phyloP scores from a whole-genome alignment of 192 early-diverging fungal species.

The Umbelopsis sp. region DNA sequence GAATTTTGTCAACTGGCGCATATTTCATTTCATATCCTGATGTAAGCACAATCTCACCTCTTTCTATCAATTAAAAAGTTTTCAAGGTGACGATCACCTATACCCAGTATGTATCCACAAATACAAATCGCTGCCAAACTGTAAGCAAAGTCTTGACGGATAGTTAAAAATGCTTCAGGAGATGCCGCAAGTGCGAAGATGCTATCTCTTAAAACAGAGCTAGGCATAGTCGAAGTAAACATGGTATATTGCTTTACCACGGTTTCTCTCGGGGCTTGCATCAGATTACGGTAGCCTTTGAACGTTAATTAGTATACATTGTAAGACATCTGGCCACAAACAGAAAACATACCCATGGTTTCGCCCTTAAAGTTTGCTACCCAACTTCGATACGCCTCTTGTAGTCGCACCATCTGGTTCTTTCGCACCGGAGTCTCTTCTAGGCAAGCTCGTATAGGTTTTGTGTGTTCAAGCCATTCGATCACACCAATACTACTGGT shows the following conservation, averaged over 20 bases:
- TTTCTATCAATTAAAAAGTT: slow-evolving; percentile 74
- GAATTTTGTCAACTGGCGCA: not conserved
- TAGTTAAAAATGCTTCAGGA: slow-evolving; percentile 71
- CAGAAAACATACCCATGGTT: slow-evolving; percentile 42
- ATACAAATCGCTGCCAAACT: slow-evolving; percentile 71
- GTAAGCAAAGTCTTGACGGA: slow-evolving; percentile 69
- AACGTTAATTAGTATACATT: not conserved
- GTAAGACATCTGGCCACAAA: not conserved
- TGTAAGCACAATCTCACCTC: slow-evolving; percentile 30
- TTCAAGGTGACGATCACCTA: slow-evolving; percentile 82
- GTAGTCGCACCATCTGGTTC: slow-evolving; percentile 42
- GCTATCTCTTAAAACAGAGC: slow-evolving; percentile 55
- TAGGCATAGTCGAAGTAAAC: slow-evolving; percentile 41
- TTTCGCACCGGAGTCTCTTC: slow-evolving; percentile 49
- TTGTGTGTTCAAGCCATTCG: slow-evolving; percentile 80
- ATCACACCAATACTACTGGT: slow-evolving; percentile 66
- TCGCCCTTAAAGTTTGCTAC: slow-evolving; percentile 50
- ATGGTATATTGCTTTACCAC: slow-evolving; percentile 54
- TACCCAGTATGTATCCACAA: slow-evolving; percentile 74
- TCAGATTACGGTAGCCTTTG: slow-evolving; percentile 60
- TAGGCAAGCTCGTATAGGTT: slow-evolving; percentile 65
- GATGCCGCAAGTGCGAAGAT: slow-evolving; percentile 64
- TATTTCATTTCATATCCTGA: not conserved
- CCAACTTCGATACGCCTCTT: slow-evolving; percentile 52
- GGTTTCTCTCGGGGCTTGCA: slow-evolving; percentile 52